phyloP scores from a whole-genome alignment of 2,329 filamentous ascomycete species.

The Phyllachora maydis region DNA sequence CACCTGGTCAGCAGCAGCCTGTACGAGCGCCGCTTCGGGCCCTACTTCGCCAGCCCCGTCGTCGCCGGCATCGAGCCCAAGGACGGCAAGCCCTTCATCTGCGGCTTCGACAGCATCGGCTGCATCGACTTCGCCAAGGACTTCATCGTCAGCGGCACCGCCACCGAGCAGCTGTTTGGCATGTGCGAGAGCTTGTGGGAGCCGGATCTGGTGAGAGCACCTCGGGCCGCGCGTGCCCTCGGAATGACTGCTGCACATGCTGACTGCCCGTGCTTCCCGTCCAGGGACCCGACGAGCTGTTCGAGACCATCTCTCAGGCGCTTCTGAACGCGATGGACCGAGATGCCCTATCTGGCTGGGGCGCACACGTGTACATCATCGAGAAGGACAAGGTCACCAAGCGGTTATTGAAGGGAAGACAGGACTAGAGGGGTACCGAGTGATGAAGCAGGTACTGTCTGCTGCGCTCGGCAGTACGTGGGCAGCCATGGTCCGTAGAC shows the following conservation, averaged over 20 bases:
- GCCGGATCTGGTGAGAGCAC: constrained; percentile 62
- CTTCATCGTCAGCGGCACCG: constrained; percentile 94
- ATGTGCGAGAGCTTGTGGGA: constrained; percentile 98
- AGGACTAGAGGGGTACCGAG: constrained; percentile 48
- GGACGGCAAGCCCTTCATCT: constrained; percentile 90
- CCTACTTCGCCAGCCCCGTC: constrained; percentile 89
- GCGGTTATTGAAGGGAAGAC: constrained; percentile 91
- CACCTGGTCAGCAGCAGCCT: constrained; percentile 82
- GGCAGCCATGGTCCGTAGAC: no score
- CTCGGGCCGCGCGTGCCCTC: background rate
- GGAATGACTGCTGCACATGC: background rate
- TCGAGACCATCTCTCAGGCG: constrained; percentile 94
- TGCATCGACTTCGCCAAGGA: constrained; percentile 99
- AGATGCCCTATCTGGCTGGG: constrained; percentile 94
- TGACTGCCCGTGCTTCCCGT: constrained; percentile 1
- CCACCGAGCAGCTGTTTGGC: constrained; percentile 93
- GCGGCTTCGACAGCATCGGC: constrained; percentile 95
- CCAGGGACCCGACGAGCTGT: constrained; percentile 78
- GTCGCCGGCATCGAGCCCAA: constrained; percentile 90
- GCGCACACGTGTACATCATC: constrained; percentile 97
- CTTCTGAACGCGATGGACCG: constrained; percentile 90
- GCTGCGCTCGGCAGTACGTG: no score
- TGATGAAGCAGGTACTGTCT: no score
- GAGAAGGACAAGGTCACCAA: constrained; percentile 99
- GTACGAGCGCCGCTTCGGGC: constrained; percentile 91